Evolutionary conservation across 768 basidiomycete species (phyloP), one percentile per base, ranked within the genome.

Genomic region (Kwoniella shandongensis): DNA sequence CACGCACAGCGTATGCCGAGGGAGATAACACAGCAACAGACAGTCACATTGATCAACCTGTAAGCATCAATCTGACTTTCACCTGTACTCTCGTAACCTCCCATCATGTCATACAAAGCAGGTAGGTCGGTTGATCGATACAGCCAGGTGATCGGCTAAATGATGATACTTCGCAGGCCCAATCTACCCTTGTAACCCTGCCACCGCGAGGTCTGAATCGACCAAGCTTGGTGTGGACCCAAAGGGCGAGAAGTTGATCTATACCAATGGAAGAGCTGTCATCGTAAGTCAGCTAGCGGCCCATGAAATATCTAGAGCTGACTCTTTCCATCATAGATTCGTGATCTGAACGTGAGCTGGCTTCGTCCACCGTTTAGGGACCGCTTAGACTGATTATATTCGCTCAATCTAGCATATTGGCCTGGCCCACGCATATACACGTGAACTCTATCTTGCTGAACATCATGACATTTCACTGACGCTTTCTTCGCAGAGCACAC

Each of bases 241-340:
- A 76, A 77, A 88, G 86, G 78, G 88, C 83, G 72, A 75, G 76
- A 93, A 88, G 80, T 79, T 96, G 60, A 82, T 89, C 15, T 96
- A 97, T 65, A 82, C 87, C 2, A 91, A 88, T 69, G 90, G 90
- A 36, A 85, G 86, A 77, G 83, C 84, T 10, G 85, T 96, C 47
- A 84, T 94, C 67, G 91, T 94, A 72, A 68, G 92, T 81, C 26
- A 12, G 17, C n/a, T n/a, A n/a, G n/a, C n/a, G n/a, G n/a, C n/a
- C n/a, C n/a, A n/a, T n/a, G n/a, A n/a, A n/a, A n/a, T n/a, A n/a
- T n/a, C n/a, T n/a, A n/a, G n/a, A n/a, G n/a, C n/a, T n/a, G n/a
- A n/a, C n/a, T n/a, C n/a, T n/a, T n/a, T n/a, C n/a, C n/a, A n/a
- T n/a, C n/a, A n/a, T n/a, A 92, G 91, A 84, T 91, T 61, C 86